Percentiles rank a stretch among this genome's conserved stretches.
Evolutionary conservation across 1,284 basidiomycete genomes (phyloP).

Genomic region (Papiliotrema laurentii): DNA sequence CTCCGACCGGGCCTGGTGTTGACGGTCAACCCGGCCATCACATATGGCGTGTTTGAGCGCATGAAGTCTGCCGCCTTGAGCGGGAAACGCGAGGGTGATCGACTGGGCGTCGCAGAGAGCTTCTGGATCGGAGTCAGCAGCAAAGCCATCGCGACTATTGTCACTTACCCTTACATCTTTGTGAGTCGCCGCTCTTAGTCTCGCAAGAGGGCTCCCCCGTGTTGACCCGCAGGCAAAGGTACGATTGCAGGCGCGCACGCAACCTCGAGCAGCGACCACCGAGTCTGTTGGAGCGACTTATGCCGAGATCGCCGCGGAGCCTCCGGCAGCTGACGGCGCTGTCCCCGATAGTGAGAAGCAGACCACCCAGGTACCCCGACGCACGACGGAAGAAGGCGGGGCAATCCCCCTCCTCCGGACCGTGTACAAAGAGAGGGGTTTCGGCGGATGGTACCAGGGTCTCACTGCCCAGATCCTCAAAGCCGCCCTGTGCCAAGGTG

Average conservation of each 20-base stretch:
- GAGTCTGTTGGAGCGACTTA: constrained; percentile 12
- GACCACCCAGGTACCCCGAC: background rate
- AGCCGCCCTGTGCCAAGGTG: constrained; percentile 56
- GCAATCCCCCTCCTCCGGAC: constrained; percentile 56
- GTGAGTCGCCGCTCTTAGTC: constrained; percentile 21
- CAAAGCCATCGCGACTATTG: constrained; percentile 93
- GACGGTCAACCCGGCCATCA: constrained; percentile 96
- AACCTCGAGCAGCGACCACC: background rate
- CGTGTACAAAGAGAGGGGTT: constrained; percentile 70
- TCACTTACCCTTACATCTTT: constrained; percentile 55
- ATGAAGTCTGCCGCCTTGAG: constrained; percentile 57
- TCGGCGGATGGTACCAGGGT: constrained; percentile 95
- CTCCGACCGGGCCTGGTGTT: constrained; percentile 88
- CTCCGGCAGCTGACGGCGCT: constrained; percentile 30
- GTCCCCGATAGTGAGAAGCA: constrained; percentile 11
- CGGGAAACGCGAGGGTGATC: constrained; percentile 27
- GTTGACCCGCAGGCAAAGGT: constrained; percentile 73
- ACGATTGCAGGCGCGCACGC: constrained; percentile 72
- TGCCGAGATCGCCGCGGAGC: constrained; percentile 26
- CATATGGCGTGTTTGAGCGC: constrained; percentile 92
- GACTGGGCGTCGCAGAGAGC: constrained; percentile 60
- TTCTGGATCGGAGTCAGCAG: constrained; percentile 89
- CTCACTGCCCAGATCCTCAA: constrained; percentile 59
- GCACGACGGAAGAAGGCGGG: constrained; percentile 9
- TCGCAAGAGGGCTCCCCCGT: background rate